These are phyloP conservation scores for Stipa capillata DNA, from an alignment of 176 grass and related monocot genomes.

Conservation along the genomic window DNA sequence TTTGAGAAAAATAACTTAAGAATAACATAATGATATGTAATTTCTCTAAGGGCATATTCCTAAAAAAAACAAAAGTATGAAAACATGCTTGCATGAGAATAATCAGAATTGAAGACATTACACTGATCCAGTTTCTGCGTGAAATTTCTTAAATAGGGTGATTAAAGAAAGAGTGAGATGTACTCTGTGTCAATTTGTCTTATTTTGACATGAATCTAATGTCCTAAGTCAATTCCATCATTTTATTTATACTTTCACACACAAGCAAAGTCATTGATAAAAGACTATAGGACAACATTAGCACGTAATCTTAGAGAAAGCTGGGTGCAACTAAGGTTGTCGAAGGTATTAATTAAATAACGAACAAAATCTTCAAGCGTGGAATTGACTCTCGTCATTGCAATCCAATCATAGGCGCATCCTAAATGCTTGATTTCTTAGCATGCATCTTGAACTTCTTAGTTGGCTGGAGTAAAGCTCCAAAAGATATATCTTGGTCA, in stretches of 20 bases:
- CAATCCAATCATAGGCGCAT: constrained; percentile 53
- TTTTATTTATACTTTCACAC: too few relatives aligned
- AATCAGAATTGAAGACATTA: not conserved
- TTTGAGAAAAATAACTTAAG: constrained; percentile 12
- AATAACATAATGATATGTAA: not conserved
- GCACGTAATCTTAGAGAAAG: not conserved
- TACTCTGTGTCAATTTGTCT: not conserved
- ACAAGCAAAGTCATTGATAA: not conserved
- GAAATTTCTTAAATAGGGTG: not conserved
- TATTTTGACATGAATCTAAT: constrained; percentile 1
- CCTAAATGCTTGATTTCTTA: constrained; percentile 13
- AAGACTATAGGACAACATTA: not conserved
- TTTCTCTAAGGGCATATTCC: not conserved
- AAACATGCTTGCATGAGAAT: not conserved
- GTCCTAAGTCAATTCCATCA: not conserved
- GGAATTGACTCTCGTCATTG: constrained; percentile 63
- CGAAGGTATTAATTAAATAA: not conserved
- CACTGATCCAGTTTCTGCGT: not conserved
- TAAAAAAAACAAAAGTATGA: not conserved
- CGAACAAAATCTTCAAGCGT: constrained; percentile 92
- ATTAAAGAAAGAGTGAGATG: not conserved
- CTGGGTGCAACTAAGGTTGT: not conserved
- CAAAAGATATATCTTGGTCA: constrained; percentile 23
- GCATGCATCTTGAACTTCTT: constrained; percentile 28
- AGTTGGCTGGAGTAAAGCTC: not conserved